A percentile compares a stretch with the other conserved stretches of the same genome.
phyloP scores from a whole-genome alignment of 164 flowering plant genomes.

The Akebia trifoliata region DNA sequence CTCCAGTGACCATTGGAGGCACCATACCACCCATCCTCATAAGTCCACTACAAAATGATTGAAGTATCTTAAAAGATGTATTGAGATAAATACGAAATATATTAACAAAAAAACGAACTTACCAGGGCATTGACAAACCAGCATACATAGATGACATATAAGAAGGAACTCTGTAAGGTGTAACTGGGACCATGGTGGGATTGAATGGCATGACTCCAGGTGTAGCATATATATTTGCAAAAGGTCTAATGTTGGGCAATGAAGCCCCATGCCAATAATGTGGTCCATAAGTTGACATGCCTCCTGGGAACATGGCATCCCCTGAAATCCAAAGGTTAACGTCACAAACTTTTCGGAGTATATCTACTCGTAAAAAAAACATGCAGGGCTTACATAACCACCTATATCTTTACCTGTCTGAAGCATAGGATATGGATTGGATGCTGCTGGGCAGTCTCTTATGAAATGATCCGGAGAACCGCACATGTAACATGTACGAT shows the following conservation, averaged over 20 bases:
- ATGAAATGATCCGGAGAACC: constrained; percentile 73
- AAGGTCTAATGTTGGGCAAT: constrained; percentile 39
- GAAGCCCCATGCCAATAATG: constrained; percentile 47
- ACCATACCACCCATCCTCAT: constrained; percentile 34
- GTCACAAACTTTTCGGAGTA: not conserved
- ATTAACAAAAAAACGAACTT: constrained; percentile 14
- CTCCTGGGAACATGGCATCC: constrained; percentile 28
- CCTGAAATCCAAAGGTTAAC: constrained; percentile 22
- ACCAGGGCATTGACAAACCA: constrained; percentile 43
- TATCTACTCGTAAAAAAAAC: not conserved
- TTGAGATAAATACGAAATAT: not conserved
- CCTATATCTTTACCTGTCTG: constrained; percentile 35
- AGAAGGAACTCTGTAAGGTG: constrained; percentile 40
- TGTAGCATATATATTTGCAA: constrained; percentile 35
- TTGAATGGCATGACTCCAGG: constrained; percentile 49
- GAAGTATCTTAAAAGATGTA: not conserved
- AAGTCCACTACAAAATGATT: constrained; percentile 35
- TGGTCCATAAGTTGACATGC: constrained; percentile 35
- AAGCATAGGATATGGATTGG: constrained; percentile 32
- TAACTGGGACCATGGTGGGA: constrained; percentile 36
- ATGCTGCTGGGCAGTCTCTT: constrained; percentile 62
- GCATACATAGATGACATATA: constrained; percentile 42
- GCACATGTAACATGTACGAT: constrained; percentile 67
- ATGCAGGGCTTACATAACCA: not conserved
- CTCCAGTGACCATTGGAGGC: constrained; percentile 23